phyloP scores from a whole-genome alignment of 2,329 filamentous ascomycete genomes.

The Incumbomyces delicatus region DNA sequence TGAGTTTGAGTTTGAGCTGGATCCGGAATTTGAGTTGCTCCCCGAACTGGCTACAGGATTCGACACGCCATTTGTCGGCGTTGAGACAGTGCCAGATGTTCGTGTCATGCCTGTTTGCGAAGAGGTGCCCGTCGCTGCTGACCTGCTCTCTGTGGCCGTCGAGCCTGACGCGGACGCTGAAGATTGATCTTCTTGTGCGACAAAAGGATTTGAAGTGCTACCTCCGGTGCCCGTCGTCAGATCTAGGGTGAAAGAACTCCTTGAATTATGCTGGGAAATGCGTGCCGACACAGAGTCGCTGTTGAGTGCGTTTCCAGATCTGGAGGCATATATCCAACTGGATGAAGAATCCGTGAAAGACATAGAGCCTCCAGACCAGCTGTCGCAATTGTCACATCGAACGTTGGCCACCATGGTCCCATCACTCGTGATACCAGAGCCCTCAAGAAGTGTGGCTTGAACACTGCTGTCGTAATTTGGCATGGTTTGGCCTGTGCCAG shows the following conservation, averaged over 20 bases:
- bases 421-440: slow-evolving; percentile 41
- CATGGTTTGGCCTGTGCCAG: slow-evolving; percentile 33
- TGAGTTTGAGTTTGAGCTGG: slow-evolving; percentile 1
- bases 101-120: background rate
- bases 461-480: slow-evolving; percentile 36
- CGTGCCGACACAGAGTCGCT: slow-evolving; percentile 34
- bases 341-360: slow-evolving; percentile 36
- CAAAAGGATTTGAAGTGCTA: slow-evolving; percentile 28
- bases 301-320: slow-evolving; percentile 38
- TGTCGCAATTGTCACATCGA: slow-evolving; percentile 44
- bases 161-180: background rate
- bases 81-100: slow-evolving; percentile 2
- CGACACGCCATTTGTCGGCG: slow-evolving; percentile 11
- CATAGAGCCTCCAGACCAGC: slow-evolving; percentile 44
- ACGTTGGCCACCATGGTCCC: slow-evolving; percentile 49
- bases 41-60: slow-evolving; percentile 5
- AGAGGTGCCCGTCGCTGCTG: slow-evolving; percentile 4
- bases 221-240: slow-evolving; percentile 43
- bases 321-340: slow-evolving; percentile 44
- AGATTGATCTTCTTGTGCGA: slow-evolving; percentile 1
- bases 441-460: slow-evolving; percentile 41
- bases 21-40: background rate
- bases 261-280: slow-evolving; percentile 37
- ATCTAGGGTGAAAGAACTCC: slow-evolving; percentile 37
- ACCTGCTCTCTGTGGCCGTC: background rate